Percentiles rank a stretch among this genome's conserved stretches.
phyloP scores from a whole-genome alignment of 2,329 filamentous ascomycete species.

The Fusarium sp. region DNA sequence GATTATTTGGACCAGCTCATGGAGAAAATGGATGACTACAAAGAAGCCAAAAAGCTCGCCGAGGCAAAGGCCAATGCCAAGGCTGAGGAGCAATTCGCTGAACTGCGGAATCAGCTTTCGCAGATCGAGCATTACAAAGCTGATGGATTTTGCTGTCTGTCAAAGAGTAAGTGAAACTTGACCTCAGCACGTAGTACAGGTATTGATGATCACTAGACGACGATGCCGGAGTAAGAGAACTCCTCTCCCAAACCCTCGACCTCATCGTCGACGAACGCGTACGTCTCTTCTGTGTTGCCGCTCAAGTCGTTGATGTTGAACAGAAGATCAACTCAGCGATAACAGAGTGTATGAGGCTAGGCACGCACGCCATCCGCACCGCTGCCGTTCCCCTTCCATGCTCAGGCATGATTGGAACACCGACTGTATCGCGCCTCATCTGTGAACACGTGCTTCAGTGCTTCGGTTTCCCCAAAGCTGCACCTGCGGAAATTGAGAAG shows the following conservation, averaged over 20 bases:
- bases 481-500: constrained; percentile 40
- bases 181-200: too few relatives aligned
- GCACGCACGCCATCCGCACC: constrained; percentile 46
- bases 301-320: constrained; percentile 49
- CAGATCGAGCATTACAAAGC: constrained; percentile 48
- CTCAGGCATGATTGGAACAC: constrained; percentile 44
- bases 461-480: constrained; percentile 46
- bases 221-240: constrained; percentile 41
- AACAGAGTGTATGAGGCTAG: constrained; percentile 48
- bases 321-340: constrained; percentile 50
- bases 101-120: constrained; percentile 40
- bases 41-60: constrained; percentile 41
- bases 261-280: constrained; percentile 48
- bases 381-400: constrained; percentile 44
- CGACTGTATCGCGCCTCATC: constrained; percentile 46
- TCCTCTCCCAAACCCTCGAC: constrained; percentile 45
- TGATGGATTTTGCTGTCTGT: constrained; percentile 44
- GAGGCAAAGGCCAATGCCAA: constrained; percentile 40
- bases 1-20: constrained; percentile 42
- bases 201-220: constrained; percentile 28
- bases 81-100: constrained; percentile 41
- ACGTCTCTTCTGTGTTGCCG: constrained; percentile 49
- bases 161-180: constrained; percentile 24
- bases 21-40: constrained; percentile 45
- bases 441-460: constrained; percentile 47